Evolutionary conservation across 192 early-diverging fungal genomes (phyloP), one percentile per base, ranked within the genome.

Genomic region (Chytriomyces hyalinus): DNA sequence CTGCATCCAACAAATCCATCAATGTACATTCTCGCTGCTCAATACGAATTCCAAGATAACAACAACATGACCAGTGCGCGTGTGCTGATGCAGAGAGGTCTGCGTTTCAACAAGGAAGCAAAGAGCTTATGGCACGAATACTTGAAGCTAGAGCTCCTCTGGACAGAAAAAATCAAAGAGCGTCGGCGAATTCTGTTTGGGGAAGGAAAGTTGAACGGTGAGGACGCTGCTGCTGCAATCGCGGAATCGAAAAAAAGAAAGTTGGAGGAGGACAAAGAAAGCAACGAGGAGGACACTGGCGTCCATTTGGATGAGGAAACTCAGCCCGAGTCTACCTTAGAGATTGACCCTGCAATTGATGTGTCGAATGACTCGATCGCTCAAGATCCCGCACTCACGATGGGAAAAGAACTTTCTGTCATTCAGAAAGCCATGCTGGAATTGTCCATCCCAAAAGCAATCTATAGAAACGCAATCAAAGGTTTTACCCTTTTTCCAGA

Each of bases 1-100:
- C 85, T 90, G 57, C 96, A 97, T 72, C 97, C 96, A 6, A 87
- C 80, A 17, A 93, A 96, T 24, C 79, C 91, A 36, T 73, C 86
- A 49, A 86, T 99, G 80, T 99, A 97, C 95, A 93, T 98, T 68
- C 80, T 95, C 81, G 95, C 96, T 2, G 95, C 96, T 2, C 85
- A 88, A 28, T 95, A 92, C 86, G 95, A 99, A 86, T 93, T 93
- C 71, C 92, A 95, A 68, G 79, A 88, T 22, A 96, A 97, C 80
- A 85, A 80, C 1, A 94, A 97, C 80, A 92, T 94, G 75, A 83
- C 81, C 3, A 88, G 92, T 10, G 95, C 96, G 1, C 89, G 96
- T 71, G 88, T 92, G 26, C 82, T 99, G 50, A 76, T 98, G 75
- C 95, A 96, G 80, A 88, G 96, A 4, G 95, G 89, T 0, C 76